Base-by-base conservation (phyloP, 2,329 filamentous ascomycete genomes). In the Fragosphaeria purpurea region DNA sequence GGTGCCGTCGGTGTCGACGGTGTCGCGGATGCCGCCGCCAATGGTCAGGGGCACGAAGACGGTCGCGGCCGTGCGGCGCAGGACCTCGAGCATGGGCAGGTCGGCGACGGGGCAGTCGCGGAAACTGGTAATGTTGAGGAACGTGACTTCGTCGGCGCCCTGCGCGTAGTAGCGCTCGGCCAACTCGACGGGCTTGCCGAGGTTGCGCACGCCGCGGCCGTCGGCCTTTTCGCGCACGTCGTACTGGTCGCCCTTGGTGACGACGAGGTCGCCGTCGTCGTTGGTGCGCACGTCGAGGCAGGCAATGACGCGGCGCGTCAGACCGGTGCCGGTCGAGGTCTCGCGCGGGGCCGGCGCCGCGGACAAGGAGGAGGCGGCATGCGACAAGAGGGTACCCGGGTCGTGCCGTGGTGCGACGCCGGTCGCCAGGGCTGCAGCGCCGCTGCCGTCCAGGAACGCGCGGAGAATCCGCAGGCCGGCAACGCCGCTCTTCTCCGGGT, bases 211-310 rank as follows among this genome's bases (percentile, higher is more conserved):
- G 58, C 78, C 72, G 50, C 79, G 74, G 51, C 74, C 73, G 11
- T 70, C 74, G 30, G 74, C 73, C 69, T 96, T 96, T 62, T 97
- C 93, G 35, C 93, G 86, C 6, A 98, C 93, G 62, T 98, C 93
- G 70, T 98, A 98, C 67, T 97, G 91, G 68, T 98, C 93, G 51
- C 93, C 93, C 69, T 98, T 98, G 11, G 93, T 98, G 39, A 98
- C 93, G 0, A 98, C 93, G 8, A 98, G 75, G 67, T 98, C 93
- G 37, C 93, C 93, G 54, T 85, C 76, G 65, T 98, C 93, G 66
- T 98, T 98, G 48, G 90, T 81, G 42, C 93, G 85, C 47, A 98
- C 93, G 63, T 98, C 93, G 33, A 98, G 81, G 63, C 93, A 98
- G 33, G 93, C 93, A 63, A 98, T 97, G 47, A 98, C 82, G 57